Evolutionary conservation across 331 rosid species (phyloP).

Genomic region (Acacia concinna): DNA sequence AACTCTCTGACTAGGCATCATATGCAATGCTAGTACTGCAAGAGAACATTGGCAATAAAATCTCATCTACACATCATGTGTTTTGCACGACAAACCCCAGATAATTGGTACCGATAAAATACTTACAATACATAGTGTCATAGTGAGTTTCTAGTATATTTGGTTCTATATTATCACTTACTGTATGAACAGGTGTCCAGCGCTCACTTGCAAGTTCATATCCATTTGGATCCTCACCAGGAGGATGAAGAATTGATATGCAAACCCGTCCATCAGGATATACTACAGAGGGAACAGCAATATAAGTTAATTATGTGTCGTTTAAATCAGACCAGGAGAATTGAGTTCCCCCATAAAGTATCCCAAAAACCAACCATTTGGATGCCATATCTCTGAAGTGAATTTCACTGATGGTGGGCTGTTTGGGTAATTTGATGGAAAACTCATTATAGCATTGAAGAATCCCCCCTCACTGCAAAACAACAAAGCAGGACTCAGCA

Average conservation of each 20-base stretch:
- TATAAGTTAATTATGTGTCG: conserved; percentile 13
- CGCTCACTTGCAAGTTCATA: conserved; percentile 99
- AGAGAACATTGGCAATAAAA: neutral
- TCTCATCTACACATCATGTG: neutral
- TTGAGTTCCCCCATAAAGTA: neutral
- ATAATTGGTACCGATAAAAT: neutral
- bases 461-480: conserved; percentile 84
- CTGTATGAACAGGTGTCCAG: conserved; percentile 99
- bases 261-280: conserved; percentile 99
- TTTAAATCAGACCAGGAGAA: conserved; percentile 16
- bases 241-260: conserved; percentile 98
- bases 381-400: conserved; percentile 94
- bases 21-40: neutral
- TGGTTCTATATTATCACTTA: conserved; percentile 35
- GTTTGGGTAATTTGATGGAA: conserved; percentile 90
- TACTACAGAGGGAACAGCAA: conserved; percentile 50
- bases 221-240: conserved; percentile 99
- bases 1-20: neutral
- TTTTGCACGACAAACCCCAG: conserved; percentile 2
- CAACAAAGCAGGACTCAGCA: conserved; percentile 14
- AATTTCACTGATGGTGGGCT: conserved; percentile 95
- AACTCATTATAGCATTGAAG: conserved; percentile 95
- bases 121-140: neutral
- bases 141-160: neutral
- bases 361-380: conserved; percentile 73